phyloP scores from a whole-genome alignment of 2,329 filamentous ascomycete genomes.

The Epichloe sibirici region DNA sequence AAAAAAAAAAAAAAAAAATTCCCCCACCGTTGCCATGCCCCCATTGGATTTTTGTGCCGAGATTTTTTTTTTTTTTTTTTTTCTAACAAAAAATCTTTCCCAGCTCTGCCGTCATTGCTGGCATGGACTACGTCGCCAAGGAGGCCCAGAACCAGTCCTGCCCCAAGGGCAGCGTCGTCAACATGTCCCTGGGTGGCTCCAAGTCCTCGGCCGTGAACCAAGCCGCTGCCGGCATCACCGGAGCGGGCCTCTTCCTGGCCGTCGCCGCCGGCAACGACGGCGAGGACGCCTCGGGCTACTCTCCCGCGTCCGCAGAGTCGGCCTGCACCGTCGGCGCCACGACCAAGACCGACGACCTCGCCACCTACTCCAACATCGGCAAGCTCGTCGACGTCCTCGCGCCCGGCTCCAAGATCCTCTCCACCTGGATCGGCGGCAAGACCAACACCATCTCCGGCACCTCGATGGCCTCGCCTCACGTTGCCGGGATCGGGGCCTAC shows the following conservation, averaged over 20 bases:
- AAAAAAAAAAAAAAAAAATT: no score
- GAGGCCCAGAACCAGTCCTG: conserved; percentile 24
- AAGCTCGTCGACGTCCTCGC: conserved; percentile 34
- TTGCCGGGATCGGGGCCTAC: conserved; percentile 30
- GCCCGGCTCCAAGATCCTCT: conserved; percentile 32
- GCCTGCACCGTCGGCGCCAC: conserved; percentile 40
- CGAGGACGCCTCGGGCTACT: conserved; percentile 29
- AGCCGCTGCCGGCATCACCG: conserved; percentile 31
- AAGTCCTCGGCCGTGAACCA: conserved; percentile 33
- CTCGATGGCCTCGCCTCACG: conserved; percentile 28
- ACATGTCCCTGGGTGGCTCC: conserved; percentile 42
- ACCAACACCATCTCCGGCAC: conserved; percentile 29
- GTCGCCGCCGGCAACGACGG: conserved; percentile 43
- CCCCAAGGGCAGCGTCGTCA: conserved; percentile 33
- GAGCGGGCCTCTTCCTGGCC: conserved; percentile 35
- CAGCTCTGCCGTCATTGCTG: conserved; percentile 29
- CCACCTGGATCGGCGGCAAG: conserved; percentile 30
- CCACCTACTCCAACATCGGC: conserved; percentile 40
- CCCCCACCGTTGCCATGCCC: no score
- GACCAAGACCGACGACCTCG: conserved; percentile 21
- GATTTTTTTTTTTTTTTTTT: no score
- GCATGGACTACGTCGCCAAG: conserved; percentile 28
- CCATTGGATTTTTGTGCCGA: no score
- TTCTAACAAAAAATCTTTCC: neutral
- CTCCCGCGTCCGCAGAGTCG: conserved; percentile 29